Base-by-base conservation (phyloP, 352 stramenopile genomes). In the Globisporangium canariense region DNA sequence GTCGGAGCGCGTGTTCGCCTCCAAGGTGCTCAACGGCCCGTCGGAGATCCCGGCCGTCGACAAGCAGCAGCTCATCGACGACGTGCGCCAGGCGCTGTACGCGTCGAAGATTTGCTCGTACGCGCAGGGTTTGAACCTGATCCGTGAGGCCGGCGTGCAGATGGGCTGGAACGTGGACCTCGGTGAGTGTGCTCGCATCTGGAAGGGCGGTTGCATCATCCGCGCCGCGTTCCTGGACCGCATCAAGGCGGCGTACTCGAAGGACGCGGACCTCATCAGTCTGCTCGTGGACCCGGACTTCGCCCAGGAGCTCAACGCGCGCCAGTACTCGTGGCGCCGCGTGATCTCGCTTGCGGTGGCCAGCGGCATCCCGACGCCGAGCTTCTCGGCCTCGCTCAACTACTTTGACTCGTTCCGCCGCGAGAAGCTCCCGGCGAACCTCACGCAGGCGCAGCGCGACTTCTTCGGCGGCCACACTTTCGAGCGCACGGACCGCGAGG, bases 401-500 rank as follows among this genome's bases (percentile, higher is more conserved):
- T 99, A 99, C 88, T 99, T 98, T 74, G 98, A 99, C 88, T 88
- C 89, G 70, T 99, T 99, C 90, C 93, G 98, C 73, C 88, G 96
- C 61, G 90, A 92, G 61, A 82, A 80, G 38, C 83, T 99, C 53
- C 95, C 97, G 11, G 96, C 97, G 56, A 99, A 99, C 79, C 78
- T 99, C 47, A 98, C 97, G 34, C 97, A 99, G 81, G 97, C 96
- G n/a, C 98, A 99, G 84, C 91, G 98, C 60, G 98, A 99, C 81
- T 99, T 99, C 80, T 99, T 99, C 75, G 98, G 98, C 46, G 96
- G 95, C 63, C 98, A 99, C 86, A 99, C 97, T 28, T 99, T 98
- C 80, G 89, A 99, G 74, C 91, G 95, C 72, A 97, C 85, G 67
- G 95, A 98, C 83, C 86, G 88, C 60, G 90, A 97, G 58, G 96